Base-by-base conservation (phyloP, 2,329 filamentous ascomycete species). In the Fusarium piperis region DNA sequence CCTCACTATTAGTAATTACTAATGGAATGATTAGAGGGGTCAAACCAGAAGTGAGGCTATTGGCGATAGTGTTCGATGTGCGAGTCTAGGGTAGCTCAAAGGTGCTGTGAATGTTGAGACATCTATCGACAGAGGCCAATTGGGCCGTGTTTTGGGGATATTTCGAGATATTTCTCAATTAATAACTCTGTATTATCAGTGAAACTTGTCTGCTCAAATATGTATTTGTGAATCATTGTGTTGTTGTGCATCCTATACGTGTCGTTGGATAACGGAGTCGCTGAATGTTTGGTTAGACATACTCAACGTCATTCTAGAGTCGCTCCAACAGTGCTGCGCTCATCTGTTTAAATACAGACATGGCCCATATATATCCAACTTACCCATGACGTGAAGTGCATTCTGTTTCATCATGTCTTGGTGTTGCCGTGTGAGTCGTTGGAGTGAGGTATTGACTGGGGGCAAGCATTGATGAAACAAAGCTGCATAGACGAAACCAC, bases 211-310 rank as follows among this genome's bases (percentile, higher is more conserved):
- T 23, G 3, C 2, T 10, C 20, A 1, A 2, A 15, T 11, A 3
- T n/a, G 41, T 26, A 2, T 11, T 26, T 16, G 10, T 28, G 23
- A n/a, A 46, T 46, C 0, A 16, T 28, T 2, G 23, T 28, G 15
- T 28, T 26, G 8, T 23, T 4, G 39, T 10, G 8, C 8, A 16
- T 44, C 13, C 3, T 44, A 0, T 2, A 10, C 1, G 8, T 15
- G 39, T 44, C 8, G 13, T 26, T 10, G 20, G 1, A 18, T 15
- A 8, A 2, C 5, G 8, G 8, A 23, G 4, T 6, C 1, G 2
- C 0, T 20, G 1, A 10, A 6, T 16, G 39, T 2, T 4, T 10
- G 8, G 8, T 8, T 2, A 23, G 13, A 8, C 3, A 8, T 12
- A 3, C 11, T 6, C n/a, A 5, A 44, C 1, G 2, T 15, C 12